Conservation (phyloP, 2,329 filamentous ascomycete species). For the Chaetomium globosum region DNA sequence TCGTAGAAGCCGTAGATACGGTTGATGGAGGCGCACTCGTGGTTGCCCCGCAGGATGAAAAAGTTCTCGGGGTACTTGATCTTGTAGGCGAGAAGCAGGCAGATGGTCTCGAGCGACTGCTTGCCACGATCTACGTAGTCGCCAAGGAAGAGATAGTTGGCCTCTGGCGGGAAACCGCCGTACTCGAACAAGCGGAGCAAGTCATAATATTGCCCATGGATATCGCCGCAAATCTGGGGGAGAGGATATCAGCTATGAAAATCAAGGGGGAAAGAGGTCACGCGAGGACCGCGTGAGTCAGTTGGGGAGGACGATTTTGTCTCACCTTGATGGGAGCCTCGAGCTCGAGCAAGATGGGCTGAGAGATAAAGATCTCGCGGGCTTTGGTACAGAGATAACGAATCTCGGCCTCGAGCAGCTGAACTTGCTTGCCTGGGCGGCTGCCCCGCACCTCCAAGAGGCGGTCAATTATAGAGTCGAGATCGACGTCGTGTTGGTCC, state of each 20-base stretch:
- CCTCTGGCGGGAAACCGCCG: conserved; percentile 95
- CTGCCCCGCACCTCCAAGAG: conserved; percentile 96
- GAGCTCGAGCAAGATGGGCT: conserved; percentile 95
- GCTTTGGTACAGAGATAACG: conserved; percentile 97
- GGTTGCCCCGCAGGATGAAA: conserved; percentile 97
- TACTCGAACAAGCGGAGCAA: conserved; percentile 96
- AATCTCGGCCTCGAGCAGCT: conserved; percentile 94
- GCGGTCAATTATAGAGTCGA: conserved; percentile 99
- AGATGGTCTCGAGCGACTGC: conserved; percentile 98
- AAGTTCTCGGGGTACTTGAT: conserved; percentile 99
- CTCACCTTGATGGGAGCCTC: conserved; percentile 98
- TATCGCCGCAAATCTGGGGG: conserved; percentile 92
- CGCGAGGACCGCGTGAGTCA: conserved; percentile 11
- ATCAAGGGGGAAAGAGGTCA: conserved; percentile 18
- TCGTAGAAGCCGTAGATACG: conserved; percentile 99
- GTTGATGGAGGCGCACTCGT: conserved; percentile 98
- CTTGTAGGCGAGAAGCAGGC: conserved; percentile 95
- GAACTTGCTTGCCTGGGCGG: conserved; percentile 97
- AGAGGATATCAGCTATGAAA: conserved; percentile 32
- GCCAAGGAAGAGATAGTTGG: conserved; percentile 98
- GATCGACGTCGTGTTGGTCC: conserved; percentile 83
- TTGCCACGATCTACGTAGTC: conserved; percentile 99
- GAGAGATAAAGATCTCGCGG: conserved; percentile 98
- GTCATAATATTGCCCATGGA: conserved; percentile 99
- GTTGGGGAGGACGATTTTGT: conserved; percentile 4